Conservation (phyloP, 805 yeast species). For the Blastobotrys robertii region DNA sequence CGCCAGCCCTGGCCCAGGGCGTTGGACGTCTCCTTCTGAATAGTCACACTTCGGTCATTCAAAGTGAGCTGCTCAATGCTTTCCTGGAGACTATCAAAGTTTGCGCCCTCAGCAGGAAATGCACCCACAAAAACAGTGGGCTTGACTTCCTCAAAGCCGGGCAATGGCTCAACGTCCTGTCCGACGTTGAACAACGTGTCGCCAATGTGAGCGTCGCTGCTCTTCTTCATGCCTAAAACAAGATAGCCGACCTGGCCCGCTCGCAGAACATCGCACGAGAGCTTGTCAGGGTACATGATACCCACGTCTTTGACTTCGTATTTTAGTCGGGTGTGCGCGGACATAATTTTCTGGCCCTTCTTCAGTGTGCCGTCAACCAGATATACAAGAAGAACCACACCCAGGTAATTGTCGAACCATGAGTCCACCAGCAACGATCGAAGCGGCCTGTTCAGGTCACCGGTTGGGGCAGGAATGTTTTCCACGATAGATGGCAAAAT, state of each 20-base stretch:
- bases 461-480: constrained; percentile 71
- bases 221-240: constrained; percentile 88
- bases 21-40: constrained; percentile 83
- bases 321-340: constrained; percentile 64
- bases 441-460: constrained; percentile 42
- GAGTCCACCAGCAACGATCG: constrained; percentile 86
- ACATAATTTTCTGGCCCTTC: constrained; percentile 64
- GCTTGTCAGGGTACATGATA: constrained; percentile 85
- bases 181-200: constrained; percentile 66
- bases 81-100: constrained; percentile 82
- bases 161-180: constrained; percentile 59
- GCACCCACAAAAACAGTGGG: constrained; percentile 99
- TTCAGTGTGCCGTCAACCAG: constrained; percentile 74
- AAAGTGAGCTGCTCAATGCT: constrained; percentile 79
- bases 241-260: constrained; percentile 96
- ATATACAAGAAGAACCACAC: constrained; percentile 78
- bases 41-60: constrained; percentile 84
- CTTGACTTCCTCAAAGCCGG: constrained; percentile 93
- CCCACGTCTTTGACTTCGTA: constrained; percentile 92
- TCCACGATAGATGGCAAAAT: constrained; percentile 77
- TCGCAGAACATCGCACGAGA: constrained; percentile 48
- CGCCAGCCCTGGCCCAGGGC: constrained; percentile 99
- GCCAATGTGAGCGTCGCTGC: constrained; percentile 80
- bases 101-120: constrained; percentile 90
- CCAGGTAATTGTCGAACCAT: constrained; percentile 91